Evolutionary conservation across 148 eudicot genomes (phyloP).

Genomic region (Talinum fruticosum): DNA sequence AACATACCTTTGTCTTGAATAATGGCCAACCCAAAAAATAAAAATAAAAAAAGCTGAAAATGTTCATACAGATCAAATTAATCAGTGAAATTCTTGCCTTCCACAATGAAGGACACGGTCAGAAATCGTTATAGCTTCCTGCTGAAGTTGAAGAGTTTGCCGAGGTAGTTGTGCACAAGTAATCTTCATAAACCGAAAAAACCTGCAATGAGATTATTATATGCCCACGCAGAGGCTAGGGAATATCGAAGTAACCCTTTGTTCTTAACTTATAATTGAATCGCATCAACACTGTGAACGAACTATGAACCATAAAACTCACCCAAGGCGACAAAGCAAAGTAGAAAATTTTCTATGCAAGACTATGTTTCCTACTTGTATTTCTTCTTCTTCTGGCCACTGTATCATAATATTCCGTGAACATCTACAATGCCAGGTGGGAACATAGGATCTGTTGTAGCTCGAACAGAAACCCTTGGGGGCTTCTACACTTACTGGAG

Average conservation of each 20-base stretch:
- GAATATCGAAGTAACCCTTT: neutral
- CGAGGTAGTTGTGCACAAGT: neutral
- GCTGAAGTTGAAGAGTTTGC: neutral
- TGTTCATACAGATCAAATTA: too few species aligned
- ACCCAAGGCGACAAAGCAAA: neutral
- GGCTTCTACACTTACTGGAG: conserved; percentile 67
- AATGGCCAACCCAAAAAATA: too few species aligned
- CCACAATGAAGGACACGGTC: neutral
- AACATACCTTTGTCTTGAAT: too few species aligned
- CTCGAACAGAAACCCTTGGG: conserved; percentile 75
- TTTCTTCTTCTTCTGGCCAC: conserved; percentile 53
- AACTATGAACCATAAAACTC: conserved; percentile 1
- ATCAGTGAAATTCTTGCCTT: neutral
- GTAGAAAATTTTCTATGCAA: neutral
- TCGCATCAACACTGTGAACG: neutral
- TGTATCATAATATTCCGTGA: conserved; percentile 55
- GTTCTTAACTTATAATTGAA: too few species aligned
- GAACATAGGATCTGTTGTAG: conserved; percentile 79
- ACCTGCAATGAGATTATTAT: neutral
- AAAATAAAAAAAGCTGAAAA: too few species aligned
- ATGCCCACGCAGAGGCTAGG: neutral
- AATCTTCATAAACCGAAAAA: neutral
- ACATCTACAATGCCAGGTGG: conserved; percentile 84
- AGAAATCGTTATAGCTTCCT: neutral
- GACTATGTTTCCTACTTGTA: conserved; percentile 14